Evolutionary conservation across 345 rosid genomes (phyloP).

Genomic region (Hypericum androsaemum): DNA sequence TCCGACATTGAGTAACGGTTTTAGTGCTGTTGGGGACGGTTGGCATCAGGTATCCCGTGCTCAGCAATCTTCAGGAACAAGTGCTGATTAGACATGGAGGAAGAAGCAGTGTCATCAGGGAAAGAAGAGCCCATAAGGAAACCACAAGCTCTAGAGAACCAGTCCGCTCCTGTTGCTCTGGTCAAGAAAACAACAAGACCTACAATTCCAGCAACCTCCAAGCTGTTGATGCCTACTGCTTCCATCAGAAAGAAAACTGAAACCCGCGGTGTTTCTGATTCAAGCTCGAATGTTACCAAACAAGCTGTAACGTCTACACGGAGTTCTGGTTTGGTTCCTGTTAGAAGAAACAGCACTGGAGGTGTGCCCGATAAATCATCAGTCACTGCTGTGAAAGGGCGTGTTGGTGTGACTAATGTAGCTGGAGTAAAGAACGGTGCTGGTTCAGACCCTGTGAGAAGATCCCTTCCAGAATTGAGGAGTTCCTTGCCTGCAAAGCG

Average conservation of each 20-base stretch:
- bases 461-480: constrained; percentile 74
- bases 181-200: constrained; percentile 27
- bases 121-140: constrained; percentile 24
- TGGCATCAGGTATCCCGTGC: constrained; percentile 19
- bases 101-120: constrained; percentile 21
- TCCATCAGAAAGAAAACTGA: constrained; percentile 50
- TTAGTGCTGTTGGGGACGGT: constrained; percentile 10
- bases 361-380: constrained; percentile 51
- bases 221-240: constrained; percentile 34
- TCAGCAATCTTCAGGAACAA: constrained; percentile 12
- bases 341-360: constrained; percentile 82
- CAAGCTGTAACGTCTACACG: constrained; percentile 37
- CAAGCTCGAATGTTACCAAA: constrained; percentile 35
- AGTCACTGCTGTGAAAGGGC: constrained; percentile 20
- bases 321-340: constrained; percentile 40
- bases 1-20: constrained; percentile 5
- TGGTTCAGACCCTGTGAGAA: constrained; percentile 45
- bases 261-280: constrained; percentile 18
- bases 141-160: constrained; percentile 26
- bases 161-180: constrained; percentile 26
- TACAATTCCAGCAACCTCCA: constrained; percentile 27
- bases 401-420: constrained; percentile 21
- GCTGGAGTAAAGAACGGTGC: constrained; percentile 34
- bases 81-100: constrained; percentile 45
- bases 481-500: constrained; percentile 61